Percentiles rank a stretch among this genome's conserved stretches.
phyloP scores from a whole-genome alignment of 805 yeast species.

The Saccharomycopsis guyanensis region DNA sequence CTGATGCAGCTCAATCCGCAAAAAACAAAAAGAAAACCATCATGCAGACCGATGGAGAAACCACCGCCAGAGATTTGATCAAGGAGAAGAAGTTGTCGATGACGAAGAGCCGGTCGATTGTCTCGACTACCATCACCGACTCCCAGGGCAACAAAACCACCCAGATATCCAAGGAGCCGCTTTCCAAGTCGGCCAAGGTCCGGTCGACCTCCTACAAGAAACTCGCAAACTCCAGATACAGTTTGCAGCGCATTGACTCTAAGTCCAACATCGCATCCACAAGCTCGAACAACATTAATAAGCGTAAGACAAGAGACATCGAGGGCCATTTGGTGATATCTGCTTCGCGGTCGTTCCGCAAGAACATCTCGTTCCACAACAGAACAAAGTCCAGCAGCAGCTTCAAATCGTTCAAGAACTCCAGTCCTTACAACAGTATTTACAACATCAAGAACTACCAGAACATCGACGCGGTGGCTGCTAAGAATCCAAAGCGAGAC shows the following conservation, averaged over 20 bases:
- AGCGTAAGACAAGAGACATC: slow-evolving; percentile 23
- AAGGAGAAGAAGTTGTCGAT: slow-evolving; percentile 22
- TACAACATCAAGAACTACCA: slow-evolving; percentile 20
- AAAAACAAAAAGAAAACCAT: slow-evolving; percentile 22
- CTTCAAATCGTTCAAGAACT: slow-evolving; percentile 23
- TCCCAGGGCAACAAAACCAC: slow-evolving; percentile 23
- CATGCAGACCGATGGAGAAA: slow-evolving; percentile 14
- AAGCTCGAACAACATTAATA: slow-evolving; percentile 10
- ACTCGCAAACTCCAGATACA: slow-evolving; percentile 11
- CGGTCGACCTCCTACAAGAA: slow-evolving; percentile 18
- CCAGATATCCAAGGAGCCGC: slow-evolving; percentile 15
- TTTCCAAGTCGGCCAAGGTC: slow-evolving; percentile 10
- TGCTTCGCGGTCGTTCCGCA: slow-evolving; percentile 28
- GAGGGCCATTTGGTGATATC: slow-evolving; percentile 27
- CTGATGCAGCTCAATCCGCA: slow-evolving; percentile 22
- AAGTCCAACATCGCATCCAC: slow-evolving; percentile 1
- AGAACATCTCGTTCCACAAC: slow-evolving; percentile 28
- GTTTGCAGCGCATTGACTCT: slow-evolving; percentile 4
- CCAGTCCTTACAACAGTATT: slow-evolving; percentile 20
- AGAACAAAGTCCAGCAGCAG: slow-evolving; percentile 18
- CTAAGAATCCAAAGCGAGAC: slow-evolving; percentile 21
- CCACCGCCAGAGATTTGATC: slow-evolving; percentile 18
- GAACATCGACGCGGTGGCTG: slow-evolving; percentile 1
- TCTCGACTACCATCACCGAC: slow-evolving; percentile 34
- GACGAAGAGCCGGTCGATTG: slow-evolving; percentile 35